These are phyloP conservation scores for Amanita muscaria DNA, from an alignment of 768 basidiomycete genomes.

Conservation along the genomic window DNA sequence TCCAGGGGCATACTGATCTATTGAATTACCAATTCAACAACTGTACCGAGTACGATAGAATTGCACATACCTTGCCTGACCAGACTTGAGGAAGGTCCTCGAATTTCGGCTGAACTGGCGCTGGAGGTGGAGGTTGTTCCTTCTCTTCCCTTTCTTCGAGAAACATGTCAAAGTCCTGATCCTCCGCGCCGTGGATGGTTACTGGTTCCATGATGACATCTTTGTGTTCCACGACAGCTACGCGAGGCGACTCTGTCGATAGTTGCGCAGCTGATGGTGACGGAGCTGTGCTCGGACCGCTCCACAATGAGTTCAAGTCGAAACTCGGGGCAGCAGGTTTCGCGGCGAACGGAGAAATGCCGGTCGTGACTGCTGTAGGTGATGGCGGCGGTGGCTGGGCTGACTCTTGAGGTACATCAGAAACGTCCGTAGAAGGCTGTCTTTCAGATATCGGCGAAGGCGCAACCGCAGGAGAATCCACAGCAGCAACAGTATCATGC, in stretches of 20 bases:
- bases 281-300: slow-evolving; percentile 30
- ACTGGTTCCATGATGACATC: slow-evolving; percentile 40
- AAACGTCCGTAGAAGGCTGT: slow-evolving; percentile 7
- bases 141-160: slow-evolving; percentile 42
- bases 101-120: slow-evolving; percentile 40
- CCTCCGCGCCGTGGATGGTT: slow-evolving; percentile 39
- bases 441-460: slow-evolving; percentile 9
- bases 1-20: slow-evolving; percentile 80
- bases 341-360: slow-evolving; percentile 40
- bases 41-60: slow-evolving; percentile 2
- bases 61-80: slow-evolving; percentile 56
- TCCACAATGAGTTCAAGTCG: slow-evolving; percentile 68
- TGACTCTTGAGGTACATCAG: slow-evolving; percentile 11
- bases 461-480: slow-evolving; percentile 15
- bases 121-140: slow-evolving; percentile 20
- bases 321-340: slow-evolving; percentile 30
- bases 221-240: slow-evolving; percentile 25
- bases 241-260: slow-evolving; percentile 15
- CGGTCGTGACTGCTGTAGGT: slow-evolving; percentile 23
- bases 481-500: slow-evolving; percentile 22
- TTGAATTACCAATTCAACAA: not conserved
- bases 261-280: slow-evolving; percentile 12
- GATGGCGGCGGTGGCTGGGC: slow-evolving; percentile 11
- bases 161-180: slow-evolving; percentile 85
- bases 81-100: slow-evolving; percentile 58